Evolutionary conservation across 352 stramenopile genomes (phyloP).

Genomic region (Pythium folliculosum): DNA sequence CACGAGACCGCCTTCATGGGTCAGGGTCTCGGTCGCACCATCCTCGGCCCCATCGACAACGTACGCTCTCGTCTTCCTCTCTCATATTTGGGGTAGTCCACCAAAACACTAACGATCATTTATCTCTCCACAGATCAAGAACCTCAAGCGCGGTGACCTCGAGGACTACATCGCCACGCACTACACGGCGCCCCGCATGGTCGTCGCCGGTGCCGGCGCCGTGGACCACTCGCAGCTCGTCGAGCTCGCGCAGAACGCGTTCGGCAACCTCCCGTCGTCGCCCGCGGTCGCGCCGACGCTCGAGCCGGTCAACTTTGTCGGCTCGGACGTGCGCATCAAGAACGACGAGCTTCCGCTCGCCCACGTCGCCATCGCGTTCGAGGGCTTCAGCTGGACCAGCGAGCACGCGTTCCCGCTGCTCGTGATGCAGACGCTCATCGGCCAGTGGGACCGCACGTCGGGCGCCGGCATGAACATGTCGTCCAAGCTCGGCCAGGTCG

Average conservation of each 20-base stretch:
- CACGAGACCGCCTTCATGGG: constrained; percentile 98
- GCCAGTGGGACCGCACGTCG: constrained; percentile 91
- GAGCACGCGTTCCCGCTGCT: constrained; percentile 98
- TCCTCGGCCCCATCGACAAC: constrained; percentile 98
- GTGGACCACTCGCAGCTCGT: constrained; percentile 98
- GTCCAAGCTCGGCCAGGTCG: constrained; percentile 95
- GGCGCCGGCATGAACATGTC: constrained; percentile 95
- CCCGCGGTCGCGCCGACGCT: constrained; percentile 69
- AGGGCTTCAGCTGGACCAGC: constrained; percentile 98
- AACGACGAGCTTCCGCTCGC: constrained; percentile 88
- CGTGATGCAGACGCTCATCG: constrained; percentile 96
- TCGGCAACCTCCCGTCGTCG: constrained; percentile 91
- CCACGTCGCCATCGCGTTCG: constrained; percentile 97
- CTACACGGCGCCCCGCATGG: constrained; percentile 99
- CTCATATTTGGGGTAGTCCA: neutral
- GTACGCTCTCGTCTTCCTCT: constrained; percentile 61
- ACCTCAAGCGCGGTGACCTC: constrained; percentile 94
- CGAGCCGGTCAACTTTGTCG: constrained; percentile 83
- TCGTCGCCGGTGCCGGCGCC: constrained; percentile 97
- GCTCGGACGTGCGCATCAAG: constrained; percentile 92
- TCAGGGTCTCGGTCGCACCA: constrained; percentile 97
- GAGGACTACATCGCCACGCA: constrained; percentile 99
- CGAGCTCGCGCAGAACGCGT: constrained; percentile 96
- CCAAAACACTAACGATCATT: too few species aligned
- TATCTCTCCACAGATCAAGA: constrained; percentile 64